Conservation (phyloP, 768 basidiomycete species). For the Melanogaster broomeanus region DNA sequence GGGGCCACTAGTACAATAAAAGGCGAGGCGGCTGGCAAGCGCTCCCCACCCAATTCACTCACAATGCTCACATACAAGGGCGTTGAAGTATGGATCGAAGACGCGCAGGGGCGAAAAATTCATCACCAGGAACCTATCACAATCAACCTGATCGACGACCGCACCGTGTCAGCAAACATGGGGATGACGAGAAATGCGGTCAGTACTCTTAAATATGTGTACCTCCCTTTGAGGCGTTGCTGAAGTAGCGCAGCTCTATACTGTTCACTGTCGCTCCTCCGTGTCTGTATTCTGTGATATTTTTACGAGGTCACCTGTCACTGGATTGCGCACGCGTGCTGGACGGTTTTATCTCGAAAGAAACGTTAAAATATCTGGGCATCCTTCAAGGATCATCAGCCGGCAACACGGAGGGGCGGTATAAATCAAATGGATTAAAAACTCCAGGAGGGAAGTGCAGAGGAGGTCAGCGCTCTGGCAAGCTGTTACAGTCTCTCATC, state of each 20-base stretch:
- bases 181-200: constrained; percentile 14
- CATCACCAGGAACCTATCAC: neutral
- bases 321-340: constrained; percentile 1
- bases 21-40: too few relatives aligned
- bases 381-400: constrained; percentile 8
- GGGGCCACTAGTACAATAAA: too few relatives aligned
- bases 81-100: constrained; percentile 20
- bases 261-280: constrained; percentile 15
- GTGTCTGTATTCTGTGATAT: constrained; percentile 18
- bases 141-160: constrained; percentile 13
- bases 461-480: neutral
- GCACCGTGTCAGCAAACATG: constrained; percentile 7
- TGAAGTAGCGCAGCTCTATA: constrained; percentile 7
- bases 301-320: constrained; percentile 1
- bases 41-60: neutral
- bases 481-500: neutral
- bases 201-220: neutral
- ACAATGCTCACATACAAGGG: constrained; percentile 15
- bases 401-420: neutral
- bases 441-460: constrained; percentile 3
- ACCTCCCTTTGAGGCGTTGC: neutral
- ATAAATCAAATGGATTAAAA: constrained; percentile 7
- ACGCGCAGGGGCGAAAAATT: constrained; percentile 9
- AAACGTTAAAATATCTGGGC: neutral
- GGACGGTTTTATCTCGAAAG: constrained; percentile 17